A percentile compares a stretch with the other conserved stretches of the same genome.
Evolutionary conservation across 768 basidiomycete genomes (phyloP).

Genomic region (Galerina sulciceps): DNA sequence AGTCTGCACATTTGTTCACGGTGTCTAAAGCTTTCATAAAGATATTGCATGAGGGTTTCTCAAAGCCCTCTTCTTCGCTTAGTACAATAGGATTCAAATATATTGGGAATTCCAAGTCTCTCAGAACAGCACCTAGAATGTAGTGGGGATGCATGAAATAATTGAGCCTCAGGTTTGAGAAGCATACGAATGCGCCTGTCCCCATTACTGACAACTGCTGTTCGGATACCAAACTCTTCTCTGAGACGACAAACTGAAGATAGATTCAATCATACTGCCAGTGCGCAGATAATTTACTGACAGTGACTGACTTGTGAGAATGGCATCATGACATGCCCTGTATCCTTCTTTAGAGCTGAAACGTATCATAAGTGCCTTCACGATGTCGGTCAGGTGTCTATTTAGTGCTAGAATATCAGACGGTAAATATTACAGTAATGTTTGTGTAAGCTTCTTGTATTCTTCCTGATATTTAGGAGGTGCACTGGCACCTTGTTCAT

Average conservation of each 20-base stretch:
- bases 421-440: background rate
- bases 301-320: conserved; percentile 29
- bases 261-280: background rate
- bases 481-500: conserved; percentile 55
- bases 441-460: background rate
- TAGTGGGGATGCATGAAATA: background rate
- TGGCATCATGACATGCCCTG: conserved; percentile 36
- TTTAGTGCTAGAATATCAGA: conserved; percentile 50
- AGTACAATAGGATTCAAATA: conserved; percentile 61
- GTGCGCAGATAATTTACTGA: background rate
- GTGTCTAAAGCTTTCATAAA: conserved; percentile 51
- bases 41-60: conserved; percentile 69
- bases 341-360: conserved; percentile 80
- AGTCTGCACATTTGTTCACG: conserved; percentile 26
- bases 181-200: conserved; percentile 69
- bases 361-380: conserved; percentile 59
- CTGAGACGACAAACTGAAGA: conserved; percentile 49
- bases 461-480: background rate
- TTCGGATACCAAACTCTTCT: conserved; percentile 45
- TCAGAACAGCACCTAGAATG: conserved; percentile 49
- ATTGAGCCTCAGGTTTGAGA: background rate
- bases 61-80: conserved; percentile 69
- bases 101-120: conserved; percentile 58
- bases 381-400: conserved; percentile 55
- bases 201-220: conserved; percentile 72